phyloP scores from a whole-genome alignment of 345 rosid species.

The Citrus reticulata region DNA sequence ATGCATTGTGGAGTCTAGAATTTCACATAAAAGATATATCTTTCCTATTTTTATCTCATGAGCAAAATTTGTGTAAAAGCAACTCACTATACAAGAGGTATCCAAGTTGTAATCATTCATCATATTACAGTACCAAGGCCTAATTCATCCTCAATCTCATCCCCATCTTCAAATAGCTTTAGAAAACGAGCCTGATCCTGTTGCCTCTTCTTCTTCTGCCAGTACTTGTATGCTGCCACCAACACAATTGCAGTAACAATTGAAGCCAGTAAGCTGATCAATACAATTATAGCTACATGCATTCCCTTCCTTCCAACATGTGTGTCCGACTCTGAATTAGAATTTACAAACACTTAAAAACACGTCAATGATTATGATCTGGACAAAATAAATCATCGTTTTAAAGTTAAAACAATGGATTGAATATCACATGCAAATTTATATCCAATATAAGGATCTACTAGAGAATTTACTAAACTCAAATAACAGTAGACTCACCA shows the following conservation, averaged over 20 bases:
- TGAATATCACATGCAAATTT: neutral
- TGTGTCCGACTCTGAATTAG: constrained; percentile 15
- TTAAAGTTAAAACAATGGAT: neutral
- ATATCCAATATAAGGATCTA: neutral
- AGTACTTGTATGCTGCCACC: constrained; percentile 44
- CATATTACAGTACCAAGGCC: constrained; percentile 41
- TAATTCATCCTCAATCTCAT: constrained; percentile 79
- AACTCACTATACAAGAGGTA: constrained; percentile 31
- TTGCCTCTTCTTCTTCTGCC: constrained; percentile 73
- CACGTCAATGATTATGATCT: neutral
- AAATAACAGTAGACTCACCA: constrained; percentile 4
- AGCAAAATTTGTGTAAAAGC: constrained; percentile 24
- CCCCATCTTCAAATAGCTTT: constrained; percentile 87
- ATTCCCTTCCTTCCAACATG: constrained; percentile 22
- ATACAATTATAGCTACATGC: constrained; percentile 44
- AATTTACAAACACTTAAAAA: constrained; percentile 28
- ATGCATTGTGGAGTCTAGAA: neutral
- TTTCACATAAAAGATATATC: neutral
- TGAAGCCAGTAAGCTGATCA: constrained; percentile 36
- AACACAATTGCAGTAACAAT: constrained; percentile 32
- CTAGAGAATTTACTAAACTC: neutral
- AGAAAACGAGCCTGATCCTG: constrained; percentile 89
- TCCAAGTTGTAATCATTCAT: constrained; percentile 4
- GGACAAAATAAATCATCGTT: neutral
- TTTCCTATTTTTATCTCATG: neutral